Conservation (phyloP, 208 protist genomes). For the Leishmania aethiopica region DNA sequence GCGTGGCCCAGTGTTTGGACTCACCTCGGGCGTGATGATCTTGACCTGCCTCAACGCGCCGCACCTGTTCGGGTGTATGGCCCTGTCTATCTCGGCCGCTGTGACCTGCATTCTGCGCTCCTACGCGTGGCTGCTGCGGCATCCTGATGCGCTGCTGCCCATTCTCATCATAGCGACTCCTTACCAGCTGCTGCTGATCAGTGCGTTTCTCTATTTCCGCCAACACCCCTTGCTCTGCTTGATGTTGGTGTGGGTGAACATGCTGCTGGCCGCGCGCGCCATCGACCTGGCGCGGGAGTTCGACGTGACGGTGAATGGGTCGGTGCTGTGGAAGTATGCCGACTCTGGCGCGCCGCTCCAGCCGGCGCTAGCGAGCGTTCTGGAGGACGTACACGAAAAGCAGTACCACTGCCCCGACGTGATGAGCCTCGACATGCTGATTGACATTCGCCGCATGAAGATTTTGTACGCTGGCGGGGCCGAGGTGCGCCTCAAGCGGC, state of each 20-base stretch:
- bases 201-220: constrained; percentile 64
- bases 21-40: constrained; percentile 55
- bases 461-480: constrained; percentile 45
- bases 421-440: constrained; percentile 65
- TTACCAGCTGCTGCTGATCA: constrained; percentile 60
- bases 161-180: constrained; percentile 49
- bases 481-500: constrained; percentile 34
- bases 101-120: constrained; percentile 55
- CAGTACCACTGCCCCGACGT: constrained; percentile 42
- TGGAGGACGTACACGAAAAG: constrained; percentile 76
- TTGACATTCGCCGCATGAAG: constrained; percentile 64
- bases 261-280: constrained; percentile 57
- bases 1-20: constrained; percentile 54
- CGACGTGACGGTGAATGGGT: constrained; percentile 66
- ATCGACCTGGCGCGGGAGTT: constrained; percentile 82
- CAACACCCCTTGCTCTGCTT: constrained; percentile 45
- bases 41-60: constrained; percentile 74
- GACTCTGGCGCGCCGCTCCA: constrained; percentile 33
- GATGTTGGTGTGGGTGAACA: constrained; percentile 52
- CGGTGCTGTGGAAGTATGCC: constrained; percentile 64
- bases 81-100: constrained; percentile 54
- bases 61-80: constrained; percentile 60
- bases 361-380: constrained; percentile 60
- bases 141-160: constrained; percentile 58
- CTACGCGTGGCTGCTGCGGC: constrained; percentile 59